Evolutionary conservation across 495 filamentous ascomycete genomes (phyloP), one percentile per base, ranked within the genome.

Genomic region (Oidiodendron maius): DNA sequence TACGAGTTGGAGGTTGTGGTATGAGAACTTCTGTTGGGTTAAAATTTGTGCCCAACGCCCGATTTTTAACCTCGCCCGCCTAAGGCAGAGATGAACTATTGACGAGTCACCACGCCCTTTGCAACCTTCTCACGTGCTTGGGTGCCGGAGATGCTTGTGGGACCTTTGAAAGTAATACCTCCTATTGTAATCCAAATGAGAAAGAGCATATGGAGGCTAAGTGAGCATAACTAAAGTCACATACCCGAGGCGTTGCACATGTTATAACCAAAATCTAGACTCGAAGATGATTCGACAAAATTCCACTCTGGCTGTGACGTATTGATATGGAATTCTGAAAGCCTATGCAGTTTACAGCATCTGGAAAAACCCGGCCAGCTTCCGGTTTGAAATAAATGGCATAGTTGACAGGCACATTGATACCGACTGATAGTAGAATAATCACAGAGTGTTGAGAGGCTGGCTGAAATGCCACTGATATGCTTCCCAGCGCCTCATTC

Each of bases 241-340:
- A 25, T 35, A 38, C 9, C 9, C 20, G 3, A 8, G 21, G 17
- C 41, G 38, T 17, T 41, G 13, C 18, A 6, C 3, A 21, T 43
- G 54, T 70, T 76, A 84, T 21, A 32, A n/a, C n/a, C 28, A 32
- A 32, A 32, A 8, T n/a, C 28, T n/a, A 32, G 28, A 32, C 8
- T 32, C 28, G 28, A 32, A 32, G 28, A 32, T 41, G 4, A 3
- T 41, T 15, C 5, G 12, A 21, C 11, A 41, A 4, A 21, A 21
- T 41, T 41, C 20, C 38, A 41, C 12, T 41, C 38, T 21, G 15
- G 23, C 20, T 44, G 41, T n/a, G n/a, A n/a, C 25, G 2, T 3
- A 18, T 3, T 30, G 24, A 28, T 25, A 16, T 30, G 24, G 41
- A 44, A 44, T 44, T 16, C 24, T 25, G 41, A 18, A 15, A 25